Base-by-base conservation (phyloP, 2,329 filamentous ascomycete species). In the Dryadomyces quercivorus region DNA sequence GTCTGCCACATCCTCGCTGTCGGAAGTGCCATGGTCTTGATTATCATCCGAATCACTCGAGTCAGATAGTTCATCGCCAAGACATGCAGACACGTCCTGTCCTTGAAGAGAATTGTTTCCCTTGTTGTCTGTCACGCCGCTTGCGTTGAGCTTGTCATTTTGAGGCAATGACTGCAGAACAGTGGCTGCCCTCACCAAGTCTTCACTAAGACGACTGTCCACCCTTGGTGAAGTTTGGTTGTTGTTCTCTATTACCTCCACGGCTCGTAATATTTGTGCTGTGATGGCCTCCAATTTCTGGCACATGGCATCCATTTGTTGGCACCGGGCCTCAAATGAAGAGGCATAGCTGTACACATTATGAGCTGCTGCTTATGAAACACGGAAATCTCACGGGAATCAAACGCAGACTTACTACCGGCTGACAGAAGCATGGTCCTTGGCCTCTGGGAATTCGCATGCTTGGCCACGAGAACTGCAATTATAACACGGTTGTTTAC, bases 261-360 rank as follows among this genome's bases (percentile, higher is more conserved):
- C 20, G 1, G 55, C 51, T 6, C 36, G 43, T 1, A 50, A 10
- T 2, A 56, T 21, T 45, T 54, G 52, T 2, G 44, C 6, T 6
- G 59, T 55, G 2, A 64, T 51, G 4, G 13, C 18, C 31, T 64
- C 63, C 2, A 64, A 57, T n/a, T 60, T 56, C 18, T 61, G 52
- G 49, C 61, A 63, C n/a, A 64, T 55, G 1, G 49, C 4, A 26
- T 62, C 61, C 50, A 63, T 56, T 45, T 65, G 57, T 31, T 63
- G 62, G 36, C 58, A 64, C 16, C 61, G 55, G 0, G 58, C 61
- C 50, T 64, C 63, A 7, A 63, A 59, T 1, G 59, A 56, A 0
- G 56, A 51, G 1, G 57, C 58, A 52, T 62, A 61, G 12, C 61
- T 62, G 49, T 22, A 31, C 10, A 16, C 21, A 38, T 16, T 9